Evolutionary conservation across 2,329 filamentous ascomycete species (phyloP), one percentile per base, ranked within the genome.

Genomic region (Grosmannia clavigera): DNA sequence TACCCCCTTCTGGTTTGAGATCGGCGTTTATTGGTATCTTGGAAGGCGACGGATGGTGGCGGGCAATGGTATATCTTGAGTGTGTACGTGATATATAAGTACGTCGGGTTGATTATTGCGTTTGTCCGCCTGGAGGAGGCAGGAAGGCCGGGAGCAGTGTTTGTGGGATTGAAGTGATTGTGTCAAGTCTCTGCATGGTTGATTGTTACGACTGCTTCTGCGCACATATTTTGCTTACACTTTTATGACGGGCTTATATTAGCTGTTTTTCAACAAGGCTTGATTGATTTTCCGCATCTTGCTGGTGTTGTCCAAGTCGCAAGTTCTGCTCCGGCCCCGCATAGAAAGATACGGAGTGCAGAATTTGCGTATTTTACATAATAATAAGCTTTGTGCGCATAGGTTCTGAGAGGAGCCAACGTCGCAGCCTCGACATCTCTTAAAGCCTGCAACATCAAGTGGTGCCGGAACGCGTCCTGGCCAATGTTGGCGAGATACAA

Each of bases 11-110:
- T 57, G 40, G 40, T 29, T 58, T 61, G 52, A 52, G 54, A 57
- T 51, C 53, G 62, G 62, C 61, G 61, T 64, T 65, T 58, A 29
- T 33, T 43, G 51, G 60, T 35, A 51, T 46, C 43, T 60, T 61
- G 64, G 62, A 57, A 58, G 61, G 63, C 60, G 63, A 65, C 55
- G 61, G 58, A 60, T 61, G 64, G 60, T 43, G 58, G 61, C 58
- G 61, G 61, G 43, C 57, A 60, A 59, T 58, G 43, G 61, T 61
- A 64, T 59, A 59, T 61, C 60, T 60, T 27, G 55, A 59, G 54
- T 57, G 61, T 57, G 55, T 46, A 46, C 50, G 63, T 53, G 55
- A 62, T 62, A 58, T 60, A 58, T 60, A 58, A 61, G 60, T 60
- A 59, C 56, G 56, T 60, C 55, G 58, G 60, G 46, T n/a, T 43